phyloP scores from a whole-genome alignment of 2,329 filamentous ascomycete genomes.

The Penicillium sp. region DNA sequence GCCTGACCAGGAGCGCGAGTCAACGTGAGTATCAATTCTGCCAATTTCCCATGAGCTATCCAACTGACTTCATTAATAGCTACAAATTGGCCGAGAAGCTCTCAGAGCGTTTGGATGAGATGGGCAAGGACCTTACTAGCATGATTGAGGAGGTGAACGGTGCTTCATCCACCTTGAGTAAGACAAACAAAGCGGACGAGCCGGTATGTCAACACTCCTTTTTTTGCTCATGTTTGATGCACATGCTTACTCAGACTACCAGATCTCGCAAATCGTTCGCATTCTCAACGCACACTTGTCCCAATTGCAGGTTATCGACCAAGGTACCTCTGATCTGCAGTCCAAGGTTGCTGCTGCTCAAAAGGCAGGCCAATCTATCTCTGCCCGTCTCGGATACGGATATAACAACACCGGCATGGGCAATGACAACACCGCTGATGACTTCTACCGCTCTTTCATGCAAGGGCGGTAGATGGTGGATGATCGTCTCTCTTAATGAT shows the following conservation, averaged over 20 bases:
- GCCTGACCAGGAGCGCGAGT: conserved; percentile 92
- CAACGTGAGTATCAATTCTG: conserved; percentile 63
- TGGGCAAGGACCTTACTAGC: conserved; percentile 86
- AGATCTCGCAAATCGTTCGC: conserved; percentile 93
- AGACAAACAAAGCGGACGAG: conserved; percentile 84
- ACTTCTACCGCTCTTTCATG: conserved; percentile 89
- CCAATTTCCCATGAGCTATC: background rate
- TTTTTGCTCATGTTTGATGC: background rate
- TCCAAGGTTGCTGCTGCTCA: conserved; percentile 81
- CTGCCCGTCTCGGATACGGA: conserved; percentile 42
- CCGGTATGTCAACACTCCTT: conserved; percentile 63
- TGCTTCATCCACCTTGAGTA: conserved; percentile 84
- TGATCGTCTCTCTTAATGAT: conserved; percentile 31
- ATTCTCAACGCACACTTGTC: conserved; percentile 91
- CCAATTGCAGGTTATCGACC: conserved; percentile 91
- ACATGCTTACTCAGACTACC: conserved; percentile 18
- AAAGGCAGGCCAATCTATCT: conserved; percentile 67
- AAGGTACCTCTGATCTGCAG: conserved; percentile 77
- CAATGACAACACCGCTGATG: conserved; percentile 70
- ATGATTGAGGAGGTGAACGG: conserved; percentile 99
- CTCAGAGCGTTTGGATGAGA: conserved; percentile 85
- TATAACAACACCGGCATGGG: conserved; percentile 41
- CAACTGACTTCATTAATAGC: conserved; percentile 39
- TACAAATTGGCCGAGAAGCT: conserved; percentile 94
- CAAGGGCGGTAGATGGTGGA: conserved; percentile 60